Evolutionary conservation across 2,329 filamentous ascomycete species (phyloP).

Genomic region (Metarhizium rileyi): DNA sequence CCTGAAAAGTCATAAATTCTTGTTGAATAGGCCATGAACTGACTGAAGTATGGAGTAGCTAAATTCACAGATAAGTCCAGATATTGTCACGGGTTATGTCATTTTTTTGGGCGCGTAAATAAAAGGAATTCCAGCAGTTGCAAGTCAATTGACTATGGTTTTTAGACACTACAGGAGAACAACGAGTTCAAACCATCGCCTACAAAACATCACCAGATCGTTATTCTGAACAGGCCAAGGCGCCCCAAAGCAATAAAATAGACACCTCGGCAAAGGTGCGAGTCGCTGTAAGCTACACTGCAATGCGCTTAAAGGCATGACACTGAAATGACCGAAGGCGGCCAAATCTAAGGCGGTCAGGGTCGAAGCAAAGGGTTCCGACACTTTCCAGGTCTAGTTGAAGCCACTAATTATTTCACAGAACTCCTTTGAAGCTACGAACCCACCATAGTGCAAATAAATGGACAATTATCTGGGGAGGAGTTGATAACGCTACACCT

Average conservation of each 20-base stretch:
- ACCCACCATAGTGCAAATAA: constrained; percentile 11
- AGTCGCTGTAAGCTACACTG: constrained; percentile 8
- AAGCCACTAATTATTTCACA: constrained; percentile 9
- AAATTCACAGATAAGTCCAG: neutral
- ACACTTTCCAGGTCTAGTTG: constrained; percentile 8
- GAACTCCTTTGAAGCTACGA: constrained; percentile 10
- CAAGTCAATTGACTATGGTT: neutral
- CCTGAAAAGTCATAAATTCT: too few relatives aligned
- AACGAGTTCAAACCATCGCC: constrained; percentile 5
- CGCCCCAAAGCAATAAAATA: constrained; percentile 10
- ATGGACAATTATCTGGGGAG: constrained; percentile 9
- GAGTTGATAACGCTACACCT: constrained; percentile 10
- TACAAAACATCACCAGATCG: constrained; percentile 7
- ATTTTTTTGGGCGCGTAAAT: too few relatives aligned
- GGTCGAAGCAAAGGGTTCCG: constrained; percentile 7
- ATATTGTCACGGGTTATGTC: neutral
- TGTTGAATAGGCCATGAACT: neutral
- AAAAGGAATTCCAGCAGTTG: neutral
- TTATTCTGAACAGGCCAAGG: constrained; percentile 9
- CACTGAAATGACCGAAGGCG: constrained; percentile 7
- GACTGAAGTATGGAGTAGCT: neutral
- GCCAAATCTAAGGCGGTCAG: constrained; percentile 9
- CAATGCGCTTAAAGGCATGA: constrained; percentile 8
- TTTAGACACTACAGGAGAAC: neutral
- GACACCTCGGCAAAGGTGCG: constrained; percentile 6